These are phyloP conservation scores for Acmispon strigosus DNA, from an alignment of 306 rosid genomes.

Conservation along the genomic window DNA sequence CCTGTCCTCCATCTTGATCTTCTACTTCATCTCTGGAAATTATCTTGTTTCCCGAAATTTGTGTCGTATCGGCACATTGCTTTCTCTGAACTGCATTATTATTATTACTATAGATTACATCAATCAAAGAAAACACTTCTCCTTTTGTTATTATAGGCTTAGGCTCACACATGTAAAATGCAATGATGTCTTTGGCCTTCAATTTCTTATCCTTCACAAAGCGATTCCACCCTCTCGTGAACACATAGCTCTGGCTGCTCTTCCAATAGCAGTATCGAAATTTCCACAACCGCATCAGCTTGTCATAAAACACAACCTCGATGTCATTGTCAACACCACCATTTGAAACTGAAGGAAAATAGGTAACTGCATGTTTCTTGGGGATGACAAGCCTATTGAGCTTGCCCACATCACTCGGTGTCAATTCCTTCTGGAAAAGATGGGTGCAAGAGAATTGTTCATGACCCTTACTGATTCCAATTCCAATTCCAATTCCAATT, in stretches of 20 bases:
- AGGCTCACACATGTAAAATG: slow-evolving; percentile 38
- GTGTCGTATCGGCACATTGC: neutral
- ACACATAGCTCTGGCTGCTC: slow-evolving; percentile 69
- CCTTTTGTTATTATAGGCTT: neutral
- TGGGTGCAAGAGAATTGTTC: slow-evolving; percentile 31
- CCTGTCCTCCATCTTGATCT: neutral
- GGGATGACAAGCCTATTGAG: slow-evolving; percentile 84
- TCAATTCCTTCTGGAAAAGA: slow-evolving; percentile 73
- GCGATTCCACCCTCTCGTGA: slow-evolving; percentile 65
- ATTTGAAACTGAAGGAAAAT: slow-evolving; percentile 46
- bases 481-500: neutral
- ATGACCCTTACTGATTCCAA: slow-evolving; percentile 23
- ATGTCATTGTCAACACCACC: neutral
- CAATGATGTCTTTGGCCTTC: slow-evolving; percentile 43
- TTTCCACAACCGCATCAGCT: slow-evolving; percentile 45
- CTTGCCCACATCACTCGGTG: slow-evolving; percentile 88
- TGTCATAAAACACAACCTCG: slow-evolving; percentile 45
- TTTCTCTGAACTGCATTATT: neutral
- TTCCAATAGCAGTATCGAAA: slow-evolving; percentile 69
- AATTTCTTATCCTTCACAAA: slow-evolving; percentile 50
- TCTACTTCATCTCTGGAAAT: neutral
- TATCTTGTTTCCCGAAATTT: neutral
- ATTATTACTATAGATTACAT: slow-evolving; percentile 21
- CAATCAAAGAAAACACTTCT: slow-evolving; percentile 24
- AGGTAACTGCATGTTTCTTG: slow-evolving; percentile 57